A percentile compares a stretch with the other conserved stretches of the same genome.
These are phyloP conservation scores for Globisporangium acanthophoron DNA, from an alignment of 352 stramenopile species.

Conservation along the genomic window DNA sequence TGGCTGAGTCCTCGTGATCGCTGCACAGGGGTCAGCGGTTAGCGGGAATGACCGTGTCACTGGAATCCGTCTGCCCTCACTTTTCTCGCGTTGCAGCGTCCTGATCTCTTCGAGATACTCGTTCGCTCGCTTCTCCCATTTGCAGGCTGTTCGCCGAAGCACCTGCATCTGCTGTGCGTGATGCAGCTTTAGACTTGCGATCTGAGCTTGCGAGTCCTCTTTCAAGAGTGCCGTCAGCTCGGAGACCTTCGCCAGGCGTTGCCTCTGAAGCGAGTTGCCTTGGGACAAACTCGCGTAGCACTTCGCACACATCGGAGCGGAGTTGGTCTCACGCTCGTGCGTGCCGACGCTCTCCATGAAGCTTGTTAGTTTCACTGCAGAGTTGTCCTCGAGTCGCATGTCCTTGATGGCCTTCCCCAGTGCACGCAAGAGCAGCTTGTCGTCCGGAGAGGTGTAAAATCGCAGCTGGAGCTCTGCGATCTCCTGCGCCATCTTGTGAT, in stretches of 20 bases:
- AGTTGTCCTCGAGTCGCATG: slow-evolving; percentile 26
- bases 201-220: slow-evolving; percentile 21
- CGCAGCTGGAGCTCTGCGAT: slow-evolving; percentile 49
- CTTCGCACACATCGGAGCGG: background rate
- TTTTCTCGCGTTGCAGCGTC: slow-evolving; percentile 12
- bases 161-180: slow-evolving; percentile 14
- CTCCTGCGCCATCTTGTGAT: slow-evolving; percentile 34
- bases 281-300: background rate
- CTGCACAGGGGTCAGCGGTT: background rate
- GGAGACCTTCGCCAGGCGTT: slow-evolving; percentile 17
- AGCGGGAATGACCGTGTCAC: background rate
- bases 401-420: slow-evolving; percentile 45
- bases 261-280: slow-evolving; percentile 7
- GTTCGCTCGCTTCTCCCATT: slow-evolving; percentile 17
- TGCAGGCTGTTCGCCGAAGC: slow-evolving; percentile 14
- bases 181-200: slow-evolving; percentile 18
- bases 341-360: slow-evolving; percentile 6
- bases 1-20: background rate
- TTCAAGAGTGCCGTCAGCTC: slow-evolving; percentile 20
- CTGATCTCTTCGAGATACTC: slow-evolving; percentile 21
- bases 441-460: slow-evolving; percentile 34
- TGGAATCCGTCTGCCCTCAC: slow-evolving; percentile 3
- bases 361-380: background rate
- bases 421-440: slow-evolving; percentile 43
- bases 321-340: background rate